A percentile compares a stretch with the other conserved stretches of the same genome.
These are phyloP conservation scores for Knoxia roxburghii DNA, from an alignment of 257 asterid genomes.

Conservation along the genomic window DNA sequence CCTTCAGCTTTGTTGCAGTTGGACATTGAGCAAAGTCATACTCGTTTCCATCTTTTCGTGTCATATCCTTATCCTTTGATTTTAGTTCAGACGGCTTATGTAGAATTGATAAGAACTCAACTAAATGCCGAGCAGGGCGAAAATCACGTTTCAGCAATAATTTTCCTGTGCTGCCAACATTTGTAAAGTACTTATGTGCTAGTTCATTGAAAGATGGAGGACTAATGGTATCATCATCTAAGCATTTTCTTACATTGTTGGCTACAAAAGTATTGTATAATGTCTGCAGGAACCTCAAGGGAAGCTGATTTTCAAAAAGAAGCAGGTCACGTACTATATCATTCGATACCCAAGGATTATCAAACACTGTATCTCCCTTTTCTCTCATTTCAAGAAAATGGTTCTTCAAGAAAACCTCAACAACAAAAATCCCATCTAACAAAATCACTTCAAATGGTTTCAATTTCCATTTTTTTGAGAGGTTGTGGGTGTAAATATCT, in stretches of 20 bases:
- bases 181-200: conserved; percentile 25
- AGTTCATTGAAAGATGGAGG: conserved; percentile 20
- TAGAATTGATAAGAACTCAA: neutral
- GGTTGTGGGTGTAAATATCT: too few relatives aligned
- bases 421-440: too few relatives aligned
- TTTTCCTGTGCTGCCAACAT: conserved; percentile 17
- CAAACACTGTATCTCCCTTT: too few relatives aligned
- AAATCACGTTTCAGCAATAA: neutral
- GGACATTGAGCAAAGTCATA: conserved; percentile 16
- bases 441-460: too few relatives aligned
- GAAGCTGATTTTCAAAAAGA: too few relatives aligned
- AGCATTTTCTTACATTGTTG: neutral
- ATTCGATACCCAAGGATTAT: conserved; percentile 12
- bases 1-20: conserved; percentile 19
- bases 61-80: neutral
- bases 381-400: too few relatives aligned
- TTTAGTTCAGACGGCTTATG: neutral
- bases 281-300: conserved; percentile 6
- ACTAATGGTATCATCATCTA: neutral
- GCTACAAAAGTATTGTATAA: neutral
- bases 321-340: conserved; percentile 25
- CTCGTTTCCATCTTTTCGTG: neutral
- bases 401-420: too few relatives aligned
- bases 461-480: too few relatives aligned
- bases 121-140: conserved; percentile 4